Evolutionary conservation across 306 rosid species (phyloP).

Genomic region (Benincasa hispida): DNA sequence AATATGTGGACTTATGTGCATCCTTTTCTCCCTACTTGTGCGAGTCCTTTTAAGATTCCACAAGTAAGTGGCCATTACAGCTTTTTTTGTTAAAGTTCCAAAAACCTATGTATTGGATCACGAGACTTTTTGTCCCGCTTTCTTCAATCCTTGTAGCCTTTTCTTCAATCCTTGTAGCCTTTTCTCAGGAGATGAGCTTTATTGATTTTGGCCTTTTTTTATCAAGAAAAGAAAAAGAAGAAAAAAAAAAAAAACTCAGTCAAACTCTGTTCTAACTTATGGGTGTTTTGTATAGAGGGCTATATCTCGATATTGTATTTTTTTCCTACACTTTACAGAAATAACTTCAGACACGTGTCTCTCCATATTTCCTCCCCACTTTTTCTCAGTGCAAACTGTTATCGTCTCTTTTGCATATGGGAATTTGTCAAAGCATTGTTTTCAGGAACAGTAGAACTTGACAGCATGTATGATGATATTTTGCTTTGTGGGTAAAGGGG

Average conservation of each 20-base stretch:
- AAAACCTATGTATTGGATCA: slow-evolving; percentile 1
- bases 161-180: slow-evolving; percentile 1
- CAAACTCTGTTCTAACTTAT: background rate
- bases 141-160: slow-evolving; percentile 1
- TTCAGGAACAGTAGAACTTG: background rate
- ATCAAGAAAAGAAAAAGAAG: background rate
- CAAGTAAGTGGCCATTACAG: slow-evolving; percentile 11
- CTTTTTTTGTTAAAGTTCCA: slow-evolving; percentile 9
- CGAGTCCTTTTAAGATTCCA: slow-evolving; percentile 9
- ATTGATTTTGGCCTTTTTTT: background rate
- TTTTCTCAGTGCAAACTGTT: background rate
- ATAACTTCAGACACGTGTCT: background rate
- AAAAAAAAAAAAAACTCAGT: background rate
- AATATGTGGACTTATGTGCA: slow-evolving; percentile 1
- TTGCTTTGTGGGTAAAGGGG: slow-evolving; percentile 10
- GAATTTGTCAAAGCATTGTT: slow-evolving; percentile 6
- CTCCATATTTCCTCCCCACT: background rate
- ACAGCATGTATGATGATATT: background rate
- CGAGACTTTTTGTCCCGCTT: slow-evolving; percentile 8
- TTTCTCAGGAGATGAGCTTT: slow-evolving; percentile 2
- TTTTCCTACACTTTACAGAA: background rate
- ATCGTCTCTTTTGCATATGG: background rate
- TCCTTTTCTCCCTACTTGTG: slow-evolving; percentile 9
- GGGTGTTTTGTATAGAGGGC: slow-evolving; percentile 6
- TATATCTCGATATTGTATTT: background rate